Evolutionary conservation across 106 monocot species (phyloP), one percentile per base, ranked within the genome.

Genomic region (Allium cepa): DNA sequence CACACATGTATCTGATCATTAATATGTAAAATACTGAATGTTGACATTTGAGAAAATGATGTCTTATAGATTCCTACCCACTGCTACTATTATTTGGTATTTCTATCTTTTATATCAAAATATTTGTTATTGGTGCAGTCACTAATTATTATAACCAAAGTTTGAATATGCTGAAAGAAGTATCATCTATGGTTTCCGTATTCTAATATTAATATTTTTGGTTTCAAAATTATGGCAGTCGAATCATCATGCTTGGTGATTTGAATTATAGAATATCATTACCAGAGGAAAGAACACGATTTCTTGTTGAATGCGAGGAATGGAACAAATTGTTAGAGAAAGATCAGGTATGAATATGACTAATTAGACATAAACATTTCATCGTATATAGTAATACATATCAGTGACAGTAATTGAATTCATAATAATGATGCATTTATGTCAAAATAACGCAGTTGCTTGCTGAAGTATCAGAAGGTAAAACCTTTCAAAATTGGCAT

Each of bases 181-280:
- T 36, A 36, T 4, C 36, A 4, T 36, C 36, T 36, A 36, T 36
- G 36, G 36, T 36, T 36, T 36, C 36, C 36, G 1, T 5, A 36
- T 36, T 36, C 36, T 36, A 36, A 36, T 36, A 4, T 36, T 5
- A 36, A 22, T 22, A 22, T 22, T 36, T 36, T 47, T 47, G n/a
- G 3, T 8, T 50, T 50, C 50, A 7, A 64, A 47, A 60, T 84
- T 47, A 10, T 14, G 69, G 78, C 82, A 90, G 90, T 67, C 78
- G 78, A 22, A 57, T 90, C 26, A 67, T 90, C 47, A 80, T 85
- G 73, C 71, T 90, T 4, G 90, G 90, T 7, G 90, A 90, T 76
- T 73, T 90, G 64, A 90, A 90, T 64, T 90, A 90, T 77, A 72
- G 90, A 73, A 85, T 90, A 64, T 90, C 85, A 3, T 74, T 90